Evolutionary conservation across 2,329 filamentous ascomycete genomes (phyloP).

Genomic region (Pezizomycotina sp.): DNA sequence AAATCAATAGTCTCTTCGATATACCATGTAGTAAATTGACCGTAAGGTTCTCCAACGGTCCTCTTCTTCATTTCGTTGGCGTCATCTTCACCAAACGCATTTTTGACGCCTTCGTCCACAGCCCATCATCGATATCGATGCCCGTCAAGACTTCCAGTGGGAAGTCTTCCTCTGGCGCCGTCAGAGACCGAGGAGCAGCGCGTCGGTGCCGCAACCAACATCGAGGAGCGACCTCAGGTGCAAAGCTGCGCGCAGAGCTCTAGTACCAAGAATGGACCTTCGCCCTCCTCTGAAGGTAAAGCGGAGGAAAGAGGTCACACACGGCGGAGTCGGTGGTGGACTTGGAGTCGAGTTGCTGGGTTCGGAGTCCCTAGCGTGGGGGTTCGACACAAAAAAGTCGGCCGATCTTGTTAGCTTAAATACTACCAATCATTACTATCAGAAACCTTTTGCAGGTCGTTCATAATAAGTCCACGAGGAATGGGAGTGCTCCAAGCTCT

Average conservation of each 20-base stretch:
- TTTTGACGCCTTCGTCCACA: conserved; percentile 14
- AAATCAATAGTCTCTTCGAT: neutral
- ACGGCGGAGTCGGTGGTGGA: conserved; percentile 8
- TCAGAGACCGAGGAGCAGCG: conserved; percentile 22
- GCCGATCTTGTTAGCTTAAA: too few relatives aligned
- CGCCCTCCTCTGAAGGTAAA: conserved; percentile 21
- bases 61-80: conserved; percentile 11
- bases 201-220: conserved; percentile 22
- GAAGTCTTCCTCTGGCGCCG: conserved; percentile 22
- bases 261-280: conserved; percentile 18
- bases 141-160: conserved; percentile 21
- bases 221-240: conserved; percentile 22
- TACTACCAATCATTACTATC: too few relatives aligned
- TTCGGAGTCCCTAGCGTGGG: too few relatives aligned
- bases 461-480: too few relatives aligned
- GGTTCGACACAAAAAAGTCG: too few relatives aligned
- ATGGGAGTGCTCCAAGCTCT: too few relatives aligned
- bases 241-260: conserved; percentile 5
- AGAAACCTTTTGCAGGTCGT: too few relatives aligned
- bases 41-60: conserved; percentile 22
- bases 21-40: conserved; percentile 22
- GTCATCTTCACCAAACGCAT: conserved; percentile 17
- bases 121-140: conserved; percentile 22
- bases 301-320: conserved; percentile 22
- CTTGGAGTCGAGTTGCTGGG: neutral